Evolutionary conservation across 2,329 filamentous ascomycete genomes (phyloP), one percentile per base, ranked within the genome.

Genomic region (Neofusicoccum sp.): DNA sequence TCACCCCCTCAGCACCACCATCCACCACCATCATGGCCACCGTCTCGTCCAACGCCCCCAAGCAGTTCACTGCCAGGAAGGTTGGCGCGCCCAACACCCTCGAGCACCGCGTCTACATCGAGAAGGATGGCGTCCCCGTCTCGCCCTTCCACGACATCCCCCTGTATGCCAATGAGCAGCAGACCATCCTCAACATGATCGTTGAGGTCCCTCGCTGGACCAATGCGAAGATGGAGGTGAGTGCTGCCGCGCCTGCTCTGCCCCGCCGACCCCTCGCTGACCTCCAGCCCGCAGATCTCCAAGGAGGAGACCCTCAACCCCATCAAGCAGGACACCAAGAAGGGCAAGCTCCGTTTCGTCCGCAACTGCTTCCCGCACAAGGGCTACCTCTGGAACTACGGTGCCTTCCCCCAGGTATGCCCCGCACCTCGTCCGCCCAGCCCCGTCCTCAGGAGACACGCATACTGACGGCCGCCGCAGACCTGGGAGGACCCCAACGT

Each of bases 351-450:
- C 75, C 92, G 95, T 77, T 99, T 90, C 79, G 95, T 99, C 79
- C 93, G 95, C 84, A 99, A 99, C 90, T 99, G 95, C 89, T 99
- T 99, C 88, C 95, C 95, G 74, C 95, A 99, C 90, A 98, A 99
- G 88, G 95, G 95, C 71, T 99, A 99, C 83, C 92, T 99, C 74
- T 99, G 95, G 95, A 99, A 99, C 88, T 99, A 99, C 83, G 95
- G 95, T 84, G 93, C 93, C 81, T 98, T 99, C 89, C 95, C 95
- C 74, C 92, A 95, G 85, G 92, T 95, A 85, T 77, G 85, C 74
- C 39, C 66, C 65, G 66, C 66, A 64, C 65, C 64, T 60, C 63
- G 66, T 29, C 47, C 50, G 56, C 64, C 62, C 49, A 34, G 41
- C 37, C 65, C 39, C 48, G 44, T 37, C 58, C 33, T 61, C 45